Evolutionary conservation across 495 filamentous ascomycete genomes (phyloP).

Genomic region (Neurospora intermedia): DNA sequence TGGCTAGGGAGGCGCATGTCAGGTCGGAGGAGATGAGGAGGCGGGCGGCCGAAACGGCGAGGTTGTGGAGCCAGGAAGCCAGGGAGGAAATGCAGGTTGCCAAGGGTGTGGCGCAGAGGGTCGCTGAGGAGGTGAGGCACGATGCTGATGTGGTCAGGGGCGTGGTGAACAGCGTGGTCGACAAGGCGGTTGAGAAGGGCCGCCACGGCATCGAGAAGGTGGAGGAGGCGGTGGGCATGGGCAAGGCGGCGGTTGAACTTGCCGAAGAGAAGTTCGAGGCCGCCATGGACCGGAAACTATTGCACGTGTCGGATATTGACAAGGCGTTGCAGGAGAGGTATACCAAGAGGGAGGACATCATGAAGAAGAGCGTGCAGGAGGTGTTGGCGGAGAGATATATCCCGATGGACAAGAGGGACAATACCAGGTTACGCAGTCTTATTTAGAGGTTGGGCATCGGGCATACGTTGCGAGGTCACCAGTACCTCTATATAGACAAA

Average conservation of each 20-base stretch:
- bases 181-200: constrained; percentile 21
- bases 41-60: constrained; percentile 5
- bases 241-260: constrained; percentile 18
- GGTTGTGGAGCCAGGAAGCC: constrained; percentile 11
- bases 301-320: constrained; percentile 30
- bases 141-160: constrained; percentile 6
- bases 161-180: constrained; percentile 15
- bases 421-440: constrained; percentile 13
- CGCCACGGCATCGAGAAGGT: constrained; percentile 13
- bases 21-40: neutral
- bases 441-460: neutral
- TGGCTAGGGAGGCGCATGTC: constrained; percentile 13
- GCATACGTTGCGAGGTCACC: neutral
- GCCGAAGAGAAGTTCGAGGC: constrained; percentile 17
- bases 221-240: constrained; percentile 6
- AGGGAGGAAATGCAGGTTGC: constrained; percentile 7
- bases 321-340: constrained; percentile 38
- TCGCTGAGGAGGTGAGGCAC: neutral
- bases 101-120: constrained; percentile 4
- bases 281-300: constrained; percentile 16
- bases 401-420: constrained; percentile 31
- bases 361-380: constrained; percentile 33
- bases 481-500: neutral
- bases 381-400: constrained; percentile 36
- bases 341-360: constrained; percentile 17